phyloP scores from a whole-genome alignment of 1,284 basidiomycete genomes.

The Waitea zeae region DNA sequence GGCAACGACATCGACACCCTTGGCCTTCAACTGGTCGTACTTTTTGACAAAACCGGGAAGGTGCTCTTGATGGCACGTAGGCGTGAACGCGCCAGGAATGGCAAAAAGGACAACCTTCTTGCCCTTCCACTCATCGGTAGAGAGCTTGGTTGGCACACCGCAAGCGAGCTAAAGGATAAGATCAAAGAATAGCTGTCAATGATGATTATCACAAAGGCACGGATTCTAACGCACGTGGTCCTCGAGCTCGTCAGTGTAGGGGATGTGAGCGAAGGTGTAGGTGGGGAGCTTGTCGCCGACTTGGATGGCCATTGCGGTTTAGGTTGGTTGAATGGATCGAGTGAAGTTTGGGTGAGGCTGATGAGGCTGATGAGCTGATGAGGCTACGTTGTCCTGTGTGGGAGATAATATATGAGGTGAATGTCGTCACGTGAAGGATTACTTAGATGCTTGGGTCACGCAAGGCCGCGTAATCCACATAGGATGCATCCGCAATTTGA shows the following conservation, averaged over 20 bases:
- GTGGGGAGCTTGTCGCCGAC: conserved; percentile 52
- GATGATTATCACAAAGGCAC: conserved; percentile 9
- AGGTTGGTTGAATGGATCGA: too few relatives aligned
- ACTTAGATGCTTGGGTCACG: too few relatives aligned
- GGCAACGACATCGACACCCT: conserved; percentile 57
- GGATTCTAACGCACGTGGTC: conserved; percentile 35
- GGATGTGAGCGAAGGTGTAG: conserved; percentile 44
- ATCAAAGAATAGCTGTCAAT: not conserved
- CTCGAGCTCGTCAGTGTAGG: conserved; percentile 49
- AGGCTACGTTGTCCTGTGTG: too few relatives aligned
- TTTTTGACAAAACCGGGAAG: conserved; percentile 54
- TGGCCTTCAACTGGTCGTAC: conserved; percentile 50
- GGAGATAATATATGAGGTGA: too few relatives aligned
- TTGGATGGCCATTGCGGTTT: too few relatives aligned
- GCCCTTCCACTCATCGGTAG: conserved; percentile 58
- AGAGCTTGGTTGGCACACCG: conserved; percentile 31
- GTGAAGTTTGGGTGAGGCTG: too few relatives aligned
- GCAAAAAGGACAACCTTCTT: conserved; percentile 73
- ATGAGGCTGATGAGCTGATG: too few relatives aligned
- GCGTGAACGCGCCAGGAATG: conserved; percentile 72
- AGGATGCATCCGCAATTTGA: too few relatives aligned
- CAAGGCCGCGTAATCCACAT: too few relatives aligned
- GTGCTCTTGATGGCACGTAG: conserved; percentile 58
- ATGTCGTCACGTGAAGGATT: too few relatives aligned
- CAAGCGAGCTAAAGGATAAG: conserved; percentile 41